Conservation (phyloP, 495 filamentous ascomycete genomes). For the Sporormia fimetaria region DNA sequence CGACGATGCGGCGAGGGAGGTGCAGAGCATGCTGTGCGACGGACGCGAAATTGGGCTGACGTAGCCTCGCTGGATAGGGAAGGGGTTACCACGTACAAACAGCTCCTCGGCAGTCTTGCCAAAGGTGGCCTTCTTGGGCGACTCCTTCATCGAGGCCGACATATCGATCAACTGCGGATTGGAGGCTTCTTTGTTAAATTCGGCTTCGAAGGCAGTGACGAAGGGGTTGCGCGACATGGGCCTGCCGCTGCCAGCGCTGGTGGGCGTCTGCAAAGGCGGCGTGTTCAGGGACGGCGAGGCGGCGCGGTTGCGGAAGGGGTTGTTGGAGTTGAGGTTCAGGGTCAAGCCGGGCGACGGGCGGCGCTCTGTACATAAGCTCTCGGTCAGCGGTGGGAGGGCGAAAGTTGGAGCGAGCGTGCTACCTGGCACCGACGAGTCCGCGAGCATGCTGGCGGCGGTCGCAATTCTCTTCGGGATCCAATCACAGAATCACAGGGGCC, state of each 20-base stretch:
- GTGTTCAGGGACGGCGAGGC: conserved; percentile 47
- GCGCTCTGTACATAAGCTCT: conserved; percentile 24
- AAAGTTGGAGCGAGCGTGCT: too few relatives aligned
- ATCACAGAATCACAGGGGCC: conserved; percentile 19
- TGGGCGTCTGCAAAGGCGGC: conserved; percentile 35
- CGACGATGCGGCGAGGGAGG: background rate
- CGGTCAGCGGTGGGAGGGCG: too few relatives aligned
- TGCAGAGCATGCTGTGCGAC: conserved; percentile 12
- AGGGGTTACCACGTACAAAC: conserved; percentile 59
- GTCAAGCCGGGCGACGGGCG: conserved; percentile 26
- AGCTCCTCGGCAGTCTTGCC: conserved; percentile 64
- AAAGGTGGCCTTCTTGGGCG: conserved; percentile 41
- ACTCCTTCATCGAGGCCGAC: conserved; percentile 40
- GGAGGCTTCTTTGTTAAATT: conserved; percentile 21
- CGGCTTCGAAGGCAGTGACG: conserved; percentile 57
- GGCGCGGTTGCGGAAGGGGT: conserved; percentile 89
- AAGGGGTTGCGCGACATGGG: conserved; percentile 87
- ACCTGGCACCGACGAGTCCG: conserved; percentile 28
- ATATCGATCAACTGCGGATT: conserved; percentile 34
- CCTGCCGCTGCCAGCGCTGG: conserved; percentile 42
- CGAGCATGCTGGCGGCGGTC: conserved; percentile 21
- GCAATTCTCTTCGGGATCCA: conserved; percentile 12
- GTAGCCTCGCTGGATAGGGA: conserved; percentile 9
- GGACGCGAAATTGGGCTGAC: conserved; percentile 3
- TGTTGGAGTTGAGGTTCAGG: conserved; percentile 60